Evolutionary conservation across 139 green algal species (phyloP), one percentile per base, ranked within the genome.

Genomic region (Spirogloea muscicola): DNA sequence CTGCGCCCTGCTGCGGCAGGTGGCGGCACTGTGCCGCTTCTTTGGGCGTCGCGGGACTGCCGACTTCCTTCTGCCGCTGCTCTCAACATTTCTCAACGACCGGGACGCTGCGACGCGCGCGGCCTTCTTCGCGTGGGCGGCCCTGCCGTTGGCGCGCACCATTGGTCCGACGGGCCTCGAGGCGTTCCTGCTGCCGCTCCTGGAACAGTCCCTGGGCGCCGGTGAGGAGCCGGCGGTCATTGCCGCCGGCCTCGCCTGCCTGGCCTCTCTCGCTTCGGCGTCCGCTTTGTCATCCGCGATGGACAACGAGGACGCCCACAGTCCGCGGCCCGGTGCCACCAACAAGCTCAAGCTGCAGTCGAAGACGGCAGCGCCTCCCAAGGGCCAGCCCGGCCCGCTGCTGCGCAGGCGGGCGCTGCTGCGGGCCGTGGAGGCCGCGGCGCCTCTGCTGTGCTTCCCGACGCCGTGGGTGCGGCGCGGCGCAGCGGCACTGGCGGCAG

Each of bases 21-120:
- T 84, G 27, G 37, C 39, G 5, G n/a, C 42, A 27, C 68, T 89
- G 10, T 85, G 69, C 49, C 13, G 44, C 3, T 88, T 89, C 49
- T 86, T 89, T 31, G 83, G 80, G 34, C 74, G 74, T 51, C 75
- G 78, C n/a, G 83, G 88, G 40, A 88, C 81, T 63, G 88, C 87
- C 57, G 87, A 95, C 81, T 84, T 91, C 37, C 82, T 98, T 52
- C 86, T 98, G 65, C 91, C 93, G 33, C 84, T 94, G 3, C 84
- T 97, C 48, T 94, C 97, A 67, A 96, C 93, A 0, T 95, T 96
- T 69, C 85, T 98, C 55, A 98, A 98, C 78, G 87, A 91, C 38
- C 74, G 76, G 2, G 86, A 93, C 49, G 91, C 88, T 87, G 84
- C 86, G 49, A 73, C 97, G 75, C 82, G 91, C 3, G 82, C 75